These are phyloP conservation scores for Ceratocystis harringtonii DNA, from an alignment of 2,329 filamentous ascomycete genomes.

Conservation along the genomic window DNA sequence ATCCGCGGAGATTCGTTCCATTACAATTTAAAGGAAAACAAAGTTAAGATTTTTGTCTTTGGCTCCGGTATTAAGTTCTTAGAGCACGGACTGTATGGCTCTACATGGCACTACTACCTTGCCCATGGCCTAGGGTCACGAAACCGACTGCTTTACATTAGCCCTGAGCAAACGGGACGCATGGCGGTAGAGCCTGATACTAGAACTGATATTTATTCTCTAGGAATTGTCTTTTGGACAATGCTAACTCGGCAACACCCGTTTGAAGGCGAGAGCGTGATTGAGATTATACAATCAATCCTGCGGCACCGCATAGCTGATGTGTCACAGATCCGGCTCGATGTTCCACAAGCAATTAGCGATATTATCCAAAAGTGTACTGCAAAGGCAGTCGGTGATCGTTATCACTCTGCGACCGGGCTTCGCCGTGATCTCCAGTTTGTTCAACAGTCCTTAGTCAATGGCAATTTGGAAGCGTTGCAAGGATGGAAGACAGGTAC, in stretches of 20 bases:
- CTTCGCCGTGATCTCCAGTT: constrained; percentile 65
- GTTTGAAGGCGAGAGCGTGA: constrained; percentile 62
- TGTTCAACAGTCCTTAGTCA: constrained; percentile 57
- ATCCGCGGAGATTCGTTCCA: constrained; percentile 84
- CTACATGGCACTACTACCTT: constrained; percentile 63
- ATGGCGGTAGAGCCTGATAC: constrained; percentile 85
- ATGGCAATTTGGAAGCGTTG: constrained; percentile 58
- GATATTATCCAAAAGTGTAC: constrained; percentile 85
- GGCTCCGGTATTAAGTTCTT: constrained; percentile 78
- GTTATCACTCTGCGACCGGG: constrained; percentile 80
- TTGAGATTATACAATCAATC: constrained; percentile 86
- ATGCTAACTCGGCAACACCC: constrained; percentile 65
- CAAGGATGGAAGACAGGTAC: constrained; percentile 61
- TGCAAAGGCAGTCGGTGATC: constrained; percentile 69
- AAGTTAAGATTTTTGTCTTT: constrained; percentile 69
- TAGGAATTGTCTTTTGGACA: constrained; percentile 81
- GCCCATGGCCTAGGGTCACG: constrained; percentile 75
- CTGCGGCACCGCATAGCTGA: constrained; percentile 63
- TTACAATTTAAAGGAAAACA: constrained; percentile 54
- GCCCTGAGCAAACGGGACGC: constrained; percentile 84
- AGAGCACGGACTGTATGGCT: constrained; percentile 73
- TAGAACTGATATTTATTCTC: constrained; percentile 82
- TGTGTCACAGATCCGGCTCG: constrained; percentile 61
- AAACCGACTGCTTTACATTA: constrained; percentile 81
- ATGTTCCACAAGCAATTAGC: constrained; percentile 70